These are phyloP conservation scores for Dendrobium huoshanense DNA, from an alignment of 106 monocot species.

Conservation along the genomic window DNA sequence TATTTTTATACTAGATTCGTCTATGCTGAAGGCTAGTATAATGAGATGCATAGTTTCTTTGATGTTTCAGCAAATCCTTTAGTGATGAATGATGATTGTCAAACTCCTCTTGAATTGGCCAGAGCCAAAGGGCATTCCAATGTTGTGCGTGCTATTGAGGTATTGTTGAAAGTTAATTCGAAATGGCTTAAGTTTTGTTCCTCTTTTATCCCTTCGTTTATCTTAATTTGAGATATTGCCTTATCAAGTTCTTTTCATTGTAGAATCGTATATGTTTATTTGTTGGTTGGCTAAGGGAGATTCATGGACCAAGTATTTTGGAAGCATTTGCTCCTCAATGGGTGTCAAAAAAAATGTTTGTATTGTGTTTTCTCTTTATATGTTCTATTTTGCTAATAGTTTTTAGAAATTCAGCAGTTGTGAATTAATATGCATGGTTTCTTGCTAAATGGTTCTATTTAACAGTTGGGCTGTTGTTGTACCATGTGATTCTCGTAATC, in stretches of 20 bases:
- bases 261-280: constrained; percentile 72
- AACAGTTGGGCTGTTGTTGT: constrained; percentile 83
- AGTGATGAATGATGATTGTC: constrained; percentile 73
- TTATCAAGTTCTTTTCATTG: neutral
- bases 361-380: neutral
- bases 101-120: constrained; percentile 88
- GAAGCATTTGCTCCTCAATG: constrained; percentile 62
- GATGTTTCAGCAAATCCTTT: constrained; percentile 60
- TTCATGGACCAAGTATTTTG: constrained; percentile 63
- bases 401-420: neutral
- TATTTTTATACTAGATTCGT: neutral
- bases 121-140: constrained; percentile 68
- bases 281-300: constrained; percentile 80
- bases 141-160: constrained; percentile 92
- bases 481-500: constrained; percentile 59
- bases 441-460: constrained; percentile 7
- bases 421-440: neutral
- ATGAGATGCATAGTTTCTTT: neutral
- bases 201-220: neutral
- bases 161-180: neutral
- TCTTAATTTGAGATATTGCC: neutral
- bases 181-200: neutral
- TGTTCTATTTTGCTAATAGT: neutral
- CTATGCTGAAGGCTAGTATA: neutral
- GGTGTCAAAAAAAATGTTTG: constrained; percentile 74